Evolutionary conservation across 306 rosid genomes (phyloP).

Genomic region (Mimosa bimucronata): DNA sequence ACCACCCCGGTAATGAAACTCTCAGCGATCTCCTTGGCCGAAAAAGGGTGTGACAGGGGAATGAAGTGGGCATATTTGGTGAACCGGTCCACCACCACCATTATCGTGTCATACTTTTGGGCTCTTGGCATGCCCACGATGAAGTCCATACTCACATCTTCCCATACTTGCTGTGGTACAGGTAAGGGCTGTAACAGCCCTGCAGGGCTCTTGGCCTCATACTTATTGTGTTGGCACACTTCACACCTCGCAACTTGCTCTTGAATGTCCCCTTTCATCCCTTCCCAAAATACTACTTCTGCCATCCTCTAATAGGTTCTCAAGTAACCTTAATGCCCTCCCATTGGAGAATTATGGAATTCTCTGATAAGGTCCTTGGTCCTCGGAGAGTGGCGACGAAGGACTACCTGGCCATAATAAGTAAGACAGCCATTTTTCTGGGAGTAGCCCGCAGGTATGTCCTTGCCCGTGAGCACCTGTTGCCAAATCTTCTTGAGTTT

Average conservation of each 20-base stretch:
- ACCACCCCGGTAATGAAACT: rapidly evolving
- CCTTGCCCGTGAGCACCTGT: rapidly evolving
- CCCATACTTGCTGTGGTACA: not conserved
- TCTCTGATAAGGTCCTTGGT: too few species aligned
- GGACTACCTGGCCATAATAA: too few species aligned
- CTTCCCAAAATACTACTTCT: not conserved
- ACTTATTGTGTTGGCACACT: not conserved
- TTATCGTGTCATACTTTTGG: too few species aligned
- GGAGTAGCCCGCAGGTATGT: not conserved
- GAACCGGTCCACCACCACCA: not conserved
- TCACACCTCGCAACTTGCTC: not conserved
- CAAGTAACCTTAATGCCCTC: not conserved
- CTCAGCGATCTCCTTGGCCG: not conserved
- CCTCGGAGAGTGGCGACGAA: too few species aligned
- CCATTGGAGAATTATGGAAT: not conserved
- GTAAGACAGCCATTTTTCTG: too few species aligned
- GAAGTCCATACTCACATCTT: not conserved
- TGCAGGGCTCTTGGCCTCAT: not conserved
- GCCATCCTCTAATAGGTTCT: not conserved
- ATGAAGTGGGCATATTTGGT: not conserved
- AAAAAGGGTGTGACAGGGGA: not conserved
- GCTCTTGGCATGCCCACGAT: not conserved
- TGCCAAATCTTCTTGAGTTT: too few species aligned
- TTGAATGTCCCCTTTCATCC: not conserved
- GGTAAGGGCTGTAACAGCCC: not conserved